A percentile compares a stretch with the other conserved stretches of the same genome.
Evolutionary conservation across 805 yeast species (phyloP).

Genomic region (Starmerella stigmatis): DNA sequence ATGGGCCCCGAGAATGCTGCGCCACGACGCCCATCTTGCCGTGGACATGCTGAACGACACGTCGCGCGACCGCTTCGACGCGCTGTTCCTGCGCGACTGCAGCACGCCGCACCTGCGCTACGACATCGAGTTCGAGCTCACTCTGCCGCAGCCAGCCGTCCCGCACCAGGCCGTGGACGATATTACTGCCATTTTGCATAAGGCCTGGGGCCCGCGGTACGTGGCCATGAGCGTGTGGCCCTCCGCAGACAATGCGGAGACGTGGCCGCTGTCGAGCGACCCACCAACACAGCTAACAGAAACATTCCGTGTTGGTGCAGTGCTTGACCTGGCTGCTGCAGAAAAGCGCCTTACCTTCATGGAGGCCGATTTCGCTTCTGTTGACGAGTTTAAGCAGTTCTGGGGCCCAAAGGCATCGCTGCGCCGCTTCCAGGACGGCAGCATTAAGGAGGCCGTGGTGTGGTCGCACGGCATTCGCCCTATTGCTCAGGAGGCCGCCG

Average conservation of each 20-base stretch:
- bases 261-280: constrained; percentile 24
- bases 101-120: constrained; percentile 44
- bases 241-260: background rate
- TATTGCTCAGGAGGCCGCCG: constrained; percentile 52
- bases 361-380: constrained; percentile 44
- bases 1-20: constrained; percentile 52
- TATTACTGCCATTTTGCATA: constrained; percentile 6
- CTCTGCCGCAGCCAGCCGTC: background rate
- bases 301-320: constrained; percentile 43
- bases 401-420: constrained; percentile 85
- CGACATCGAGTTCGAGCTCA: constrained; percentile 49
- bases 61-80: constrained; percentile 71
- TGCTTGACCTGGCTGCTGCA: constrained; percentile 57
- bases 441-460: constrained; percentile 79
- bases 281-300: constrained; percentile 7
- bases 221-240: constrained; percentile 12
- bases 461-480: constrained; percentile 56
- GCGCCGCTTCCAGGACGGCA: constrained; percentile 87
- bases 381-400: constrained; percentile 55
- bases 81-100: constrained; percentile 55
- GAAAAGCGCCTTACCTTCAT: constrained; percentile 83
- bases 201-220: constrained; percentile 21
- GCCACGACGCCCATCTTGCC: constrained; percentile 59
- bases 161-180: constrained; percentile 1
- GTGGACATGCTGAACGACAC: constrained; percentile 61